A percentile compares a stretch with the other conserved stretches of the same genome.
Evolutionary conservation across 495 filamentous ascomycete genomes (phyloP).

Genomic region (Immersiella caudata): DNA sequence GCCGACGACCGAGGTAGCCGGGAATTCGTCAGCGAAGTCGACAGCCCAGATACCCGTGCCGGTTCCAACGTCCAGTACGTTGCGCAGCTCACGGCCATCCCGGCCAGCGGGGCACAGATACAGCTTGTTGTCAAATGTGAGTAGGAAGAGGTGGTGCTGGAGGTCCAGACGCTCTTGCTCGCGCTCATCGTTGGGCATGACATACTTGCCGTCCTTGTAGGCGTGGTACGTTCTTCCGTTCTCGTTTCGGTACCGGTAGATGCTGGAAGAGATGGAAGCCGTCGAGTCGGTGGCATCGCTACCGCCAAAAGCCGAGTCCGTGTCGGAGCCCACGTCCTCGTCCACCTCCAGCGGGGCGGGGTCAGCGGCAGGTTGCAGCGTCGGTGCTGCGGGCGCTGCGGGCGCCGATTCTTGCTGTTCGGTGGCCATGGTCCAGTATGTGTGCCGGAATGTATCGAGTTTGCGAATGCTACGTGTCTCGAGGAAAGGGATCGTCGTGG

Average conservation of each 20-base stretch:
- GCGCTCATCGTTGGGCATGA: slow-evolving; percentile 29
- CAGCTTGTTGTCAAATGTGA: slow-evolving; percentile 29
- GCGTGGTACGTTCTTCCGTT: slow-evolving; percentile 57
- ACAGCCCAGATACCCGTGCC: slow-evolving; percentile 37
- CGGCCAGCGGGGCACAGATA: slow-evolving; percentile 17
- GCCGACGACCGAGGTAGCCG: slow-evolving; percentile 29
- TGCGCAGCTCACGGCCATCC: slow-evolving; percentile 1
- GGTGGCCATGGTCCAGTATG: background rate
- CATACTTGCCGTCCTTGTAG: slow-evolving; percentile 43
- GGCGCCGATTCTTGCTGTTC: background rate
- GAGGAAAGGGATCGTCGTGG: background rate
- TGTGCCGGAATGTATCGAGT: background rate
- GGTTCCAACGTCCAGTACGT: slow-evolving; percentile 33
- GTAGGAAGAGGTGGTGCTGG: slow-evolving; percentile 27
- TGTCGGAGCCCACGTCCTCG: background rate
- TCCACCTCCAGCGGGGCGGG: background rate
- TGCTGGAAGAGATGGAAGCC: slow-evolving; percentile 15
- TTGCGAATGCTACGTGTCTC: background rate
- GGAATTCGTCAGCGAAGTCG: slow-evolving; percentile 32
- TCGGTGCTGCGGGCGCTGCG: background rate
- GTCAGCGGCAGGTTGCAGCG: too few relatives aligned
- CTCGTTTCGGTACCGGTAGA: slow-evolving; percentile 38
- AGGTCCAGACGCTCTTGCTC: slow-evolving; percentile 32
- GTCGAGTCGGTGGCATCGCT: slow-evolving; percentile 7
- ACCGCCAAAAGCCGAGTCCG: background rate